A percentile compares a stretch with the other conserved stretches of the same genome.
These are phyloP conservation scores for Sutorius eximius DNA, from an alignment of 1,284 basidiomycete species.

Conservation along the genomic window DNA sequence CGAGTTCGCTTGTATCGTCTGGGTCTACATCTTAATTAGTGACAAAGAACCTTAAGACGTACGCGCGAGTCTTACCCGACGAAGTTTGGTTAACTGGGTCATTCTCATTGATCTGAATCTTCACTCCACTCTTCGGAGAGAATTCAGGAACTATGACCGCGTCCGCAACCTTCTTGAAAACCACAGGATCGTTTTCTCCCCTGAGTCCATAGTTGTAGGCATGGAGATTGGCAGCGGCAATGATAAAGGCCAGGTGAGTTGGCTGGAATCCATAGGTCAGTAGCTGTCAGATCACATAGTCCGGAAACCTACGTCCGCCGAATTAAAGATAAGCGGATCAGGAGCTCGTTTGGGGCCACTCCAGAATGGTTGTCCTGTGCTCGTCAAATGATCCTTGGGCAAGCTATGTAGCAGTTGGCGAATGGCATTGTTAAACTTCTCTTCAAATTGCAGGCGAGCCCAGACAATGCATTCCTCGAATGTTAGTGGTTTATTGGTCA, in stretches of 20 bases:
- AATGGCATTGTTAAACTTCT: conserved; percentile 93
- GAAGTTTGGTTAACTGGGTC: conserved; percentile 71
- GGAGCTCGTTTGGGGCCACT: conserved; percentile 98
- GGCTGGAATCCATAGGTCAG: conserved; percentile 48
- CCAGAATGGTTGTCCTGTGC: conserved; percentile 94
- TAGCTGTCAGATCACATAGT: background rate
- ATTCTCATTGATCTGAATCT: conserved; percentile 94
- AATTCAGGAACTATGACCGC: conserved; percentile 93
- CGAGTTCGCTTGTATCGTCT: conserved; percentile 57
- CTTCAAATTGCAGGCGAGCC: conserved; percentile 96
- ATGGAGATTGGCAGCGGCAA: conserved; percentile 94
- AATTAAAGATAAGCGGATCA: conserved; percentile 87
- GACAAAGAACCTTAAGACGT: background rate
- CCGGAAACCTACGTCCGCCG: conserved; percentile 71
- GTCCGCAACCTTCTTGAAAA: conserved; percentile 86
- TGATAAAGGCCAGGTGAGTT: conserved; percentile 87
- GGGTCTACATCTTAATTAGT: conserved; percentile 38
- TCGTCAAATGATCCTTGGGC: conserved; percentile 90
- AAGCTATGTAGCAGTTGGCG: conserved; percentile 92
- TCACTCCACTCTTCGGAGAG: conserved; percentile 87
- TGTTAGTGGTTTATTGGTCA: conserved; percentile 89
- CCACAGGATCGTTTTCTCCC: conserved; percentile 78
- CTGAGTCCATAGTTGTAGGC: conserved; percentile 98
- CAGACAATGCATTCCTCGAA: conserved; percentile 98
- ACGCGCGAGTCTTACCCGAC: conserved; percentile 36